Evolutionary conservation across 331 rosid species (phyloP).

Genomic region (Spiraea crenata): DNA sequence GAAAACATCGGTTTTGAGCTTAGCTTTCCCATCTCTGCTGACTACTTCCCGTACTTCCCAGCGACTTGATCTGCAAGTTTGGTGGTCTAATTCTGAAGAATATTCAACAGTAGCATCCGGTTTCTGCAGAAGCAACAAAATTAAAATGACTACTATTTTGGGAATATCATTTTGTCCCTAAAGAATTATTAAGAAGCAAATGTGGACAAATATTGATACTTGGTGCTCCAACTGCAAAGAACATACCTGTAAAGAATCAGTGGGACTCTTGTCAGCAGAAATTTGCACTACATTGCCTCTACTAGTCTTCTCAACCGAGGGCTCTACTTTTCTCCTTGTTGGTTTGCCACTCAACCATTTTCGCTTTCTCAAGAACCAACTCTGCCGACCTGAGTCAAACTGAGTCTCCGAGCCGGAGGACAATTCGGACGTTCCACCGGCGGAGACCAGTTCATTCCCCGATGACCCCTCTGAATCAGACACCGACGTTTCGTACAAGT

Average conservation of each 20-base stretch:
- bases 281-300: neutral
- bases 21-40: constrained; percentile 61
- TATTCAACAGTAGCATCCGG: constrained; percentile 2
- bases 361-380: constrained; percentile 34
- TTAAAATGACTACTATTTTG: neutral
- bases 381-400: constrained; percentile 21
- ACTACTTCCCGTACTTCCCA: constrained; percentile 51
- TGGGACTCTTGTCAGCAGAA: neutral
- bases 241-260: constrained; percentile 7
- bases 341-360: constrained; percentile 31
- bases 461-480: constrained; percentile 42
- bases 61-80: constrained; percentile 2
- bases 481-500: constrained; percentile 31
- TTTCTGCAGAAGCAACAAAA: constrained; percentile 33
- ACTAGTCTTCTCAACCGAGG: constrained; percentile 18
- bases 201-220: neutral
- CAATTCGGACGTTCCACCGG: constrained; percentile 8
- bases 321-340: constrained; percentile 25
- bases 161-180: neutral
- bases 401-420: neutral
- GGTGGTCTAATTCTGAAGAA: constrained; percentile 17
- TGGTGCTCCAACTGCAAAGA: neutral
- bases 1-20: constrained; percentile 56
- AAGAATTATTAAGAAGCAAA: neutral
- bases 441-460: constrained; percentile 13